These are phyloP conservation scores for Begonia peltatifolia DNA, from an alignment of 306 rosid species.

Conservation along the genomic window DNA sequence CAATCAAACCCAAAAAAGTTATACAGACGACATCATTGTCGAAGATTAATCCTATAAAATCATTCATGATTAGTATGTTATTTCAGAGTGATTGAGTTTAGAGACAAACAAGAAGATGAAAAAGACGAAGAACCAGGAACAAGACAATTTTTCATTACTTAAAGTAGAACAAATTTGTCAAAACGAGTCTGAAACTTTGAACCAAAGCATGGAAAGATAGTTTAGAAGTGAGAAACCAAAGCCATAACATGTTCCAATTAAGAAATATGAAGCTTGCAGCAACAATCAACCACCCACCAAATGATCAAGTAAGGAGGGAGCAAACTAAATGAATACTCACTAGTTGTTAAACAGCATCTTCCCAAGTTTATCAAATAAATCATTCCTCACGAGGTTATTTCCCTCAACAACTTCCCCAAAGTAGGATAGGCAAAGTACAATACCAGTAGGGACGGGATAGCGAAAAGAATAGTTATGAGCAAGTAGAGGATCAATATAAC, in stretches of 20 bases:
- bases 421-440: conserved; percentile 69
- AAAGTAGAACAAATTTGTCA: too few relatives aligned
- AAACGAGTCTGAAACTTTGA: not conserved
- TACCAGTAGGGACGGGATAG: conserved; percentile 62
- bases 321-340: too few relatives aligned
- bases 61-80: not conserved
- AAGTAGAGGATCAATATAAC: conserved; percentile 58
- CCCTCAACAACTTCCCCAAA: conserved; percentile 54
- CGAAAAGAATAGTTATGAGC: conserved; percentile 59
- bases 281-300: too few relatives aligned
- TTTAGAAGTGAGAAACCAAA: not conserved
- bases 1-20: not conserved
- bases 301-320: too few relatives aligned
- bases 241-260: too few relatives aligned
- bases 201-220: conserved; percentile 9
- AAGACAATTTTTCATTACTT: too few relatives aligned
- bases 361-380: not conserved
- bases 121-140: conserved; percentile 14
- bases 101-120: conserved; percentile 21
- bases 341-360: too few relatives aligned
- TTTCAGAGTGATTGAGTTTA: conserved; percentile 26
- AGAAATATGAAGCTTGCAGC: too few relatives aligned
- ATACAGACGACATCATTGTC: not conserved
- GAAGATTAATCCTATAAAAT: too few relatives aligned
- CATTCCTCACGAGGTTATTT: conserved; percentile 50